Conservation (phyloP, 768 basidiomycete genomes). For the Rhizopogon vulgaris region DNA sequence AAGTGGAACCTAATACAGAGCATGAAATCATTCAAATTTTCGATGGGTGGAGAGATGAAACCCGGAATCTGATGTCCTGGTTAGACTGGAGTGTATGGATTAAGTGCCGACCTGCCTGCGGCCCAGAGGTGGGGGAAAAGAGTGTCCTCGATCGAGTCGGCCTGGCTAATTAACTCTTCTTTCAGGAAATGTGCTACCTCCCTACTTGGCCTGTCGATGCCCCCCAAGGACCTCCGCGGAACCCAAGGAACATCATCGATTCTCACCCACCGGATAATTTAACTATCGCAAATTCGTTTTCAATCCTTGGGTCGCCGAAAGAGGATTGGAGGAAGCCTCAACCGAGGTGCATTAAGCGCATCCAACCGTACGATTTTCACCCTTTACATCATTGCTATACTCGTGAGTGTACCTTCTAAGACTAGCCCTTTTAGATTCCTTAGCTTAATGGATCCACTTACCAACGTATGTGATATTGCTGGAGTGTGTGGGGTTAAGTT, state of each 20-base stretch:
- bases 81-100: slow-evolving; percentile 18
- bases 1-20: background rate
- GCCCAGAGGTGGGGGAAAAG: slow-evolving; percentile 9
- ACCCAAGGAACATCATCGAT: too few relatives aligned
- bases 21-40: slow-evolving; percentile 1
- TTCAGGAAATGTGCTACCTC: slow-evolving; percentile 20
- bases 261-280: background rate
- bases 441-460: too few relatives aligned
- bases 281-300: background rate
- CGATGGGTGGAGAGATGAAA: slow-evolving; percentile 5
- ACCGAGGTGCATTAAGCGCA: background rate
- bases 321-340: slow-evolving; percentile 1
- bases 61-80: slow-evolving; percentile 12
- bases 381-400: too few relatives aligned
- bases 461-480: too few relatives aligned
- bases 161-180: background rate
- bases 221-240: background rate
- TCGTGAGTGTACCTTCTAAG: too few relatives aligned
- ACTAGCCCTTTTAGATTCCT: too few relatives aligned
- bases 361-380: background rate
- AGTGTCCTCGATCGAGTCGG: background rate
- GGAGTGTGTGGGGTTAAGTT: too few relatives aligned
- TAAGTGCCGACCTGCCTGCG: slow-evolving; percentile 12
- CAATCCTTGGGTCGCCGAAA: background rate
- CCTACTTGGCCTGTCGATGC: slow-evolving; percentile 17